Evolutionary conservation across 2,329 filamentous ascomycete genomes (phyloP), one percentile per base, ranked within the genome.

Genomic region (Colletotrichum musicola): DNA sequence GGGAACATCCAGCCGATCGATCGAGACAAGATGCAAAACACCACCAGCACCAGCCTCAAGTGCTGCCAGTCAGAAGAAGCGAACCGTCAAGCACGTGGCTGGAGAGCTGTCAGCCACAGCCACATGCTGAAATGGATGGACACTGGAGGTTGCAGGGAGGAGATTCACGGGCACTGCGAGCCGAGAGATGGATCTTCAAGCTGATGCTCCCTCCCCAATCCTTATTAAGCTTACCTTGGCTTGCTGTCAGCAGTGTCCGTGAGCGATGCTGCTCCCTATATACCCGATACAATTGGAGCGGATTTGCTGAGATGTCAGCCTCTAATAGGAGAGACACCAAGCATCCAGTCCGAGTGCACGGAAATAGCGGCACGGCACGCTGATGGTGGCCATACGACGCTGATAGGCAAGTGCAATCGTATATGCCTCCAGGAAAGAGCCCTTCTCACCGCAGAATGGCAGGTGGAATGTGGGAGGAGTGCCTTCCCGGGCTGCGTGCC

Each of bases 171-270:
- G 22, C 22, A 25, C 30, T 9, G 10, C 6, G 30, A 35, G 7
- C 10, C 30, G 27, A 9, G 27, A 30, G 13, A 18, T 13, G 1
- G 47, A 61, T 44, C 44, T 22, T 47, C 4, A 18, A 20, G n/a
- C 27, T 1, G 25, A 30, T 22, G 25, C 22, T 14, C 18, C 25
- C 18, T 25, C 12, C 5, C 12, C 6, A 42, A 14, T 25, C 22
- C 16, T 35, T 25, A 54, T 60, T 60, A 60, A 60, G 57, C 57
- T 60, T 60, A 51, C 56, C 47, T 49, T 44, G 22, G 30, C 14
- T 55, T 18, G 30, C 14, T 40, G 53, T 35, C 35, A 54, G 27
- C 51, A 14, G 27, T 4, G 53, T 40, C 55, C 13, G 55, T 47
- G 55, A 16, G 16, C 40, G 40, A 47, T 30, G 55, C 25, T 27